Evolutionary conservation across 2,329 filamentous ascomycete species (phyloP).

Genomic region (Trichoderma sp.): DNA sequence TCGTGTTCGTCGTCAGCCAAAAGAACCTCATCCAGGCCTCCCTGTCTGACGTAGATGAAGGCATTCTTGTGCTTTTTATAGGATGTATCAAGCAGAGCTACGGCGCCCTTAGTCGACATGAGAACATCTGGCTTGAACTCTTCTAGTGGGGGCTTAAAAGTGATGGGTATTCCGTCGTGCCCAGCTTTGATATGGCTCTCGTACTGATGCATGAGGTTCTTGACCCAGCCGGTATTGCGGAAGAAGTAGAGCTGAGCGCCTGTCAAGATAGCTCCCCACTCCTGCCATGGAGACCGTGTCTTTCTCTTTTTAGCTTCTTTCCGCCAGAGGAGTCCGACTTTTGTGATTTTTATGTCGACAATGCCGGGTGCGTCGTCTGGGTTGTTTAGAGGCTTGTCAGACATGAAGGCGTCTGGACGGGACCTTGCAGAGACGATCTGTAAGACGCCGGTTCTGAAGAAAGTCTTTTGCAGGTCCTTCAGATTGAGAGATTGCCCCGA

Average conservation of each 20-base stretch:
- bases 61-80: conserved; percentile 97
- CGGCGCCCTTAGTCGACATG: conserved; percentile 89
- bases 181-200: conserved; percentile 77
- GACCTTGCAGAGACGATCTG: conserved; percentile 95
- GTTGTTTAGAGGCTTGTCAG: conserved; percentile 78
- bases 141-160: conserved; percentile 85
- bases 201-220: conserved; percentile 83
- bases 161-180: conserved; percentile 70
- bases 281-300: conserved; percentile 92
- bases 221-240: conserved; percentile 88
- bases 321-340: conserved; percentile 90
- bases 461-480: conserved; percentile 78
- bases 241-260: conserved; percentile 98
- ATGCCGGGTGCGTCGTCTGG: conserved; percentile 85
- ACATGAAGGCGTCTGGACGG: conserved; percentile 91
- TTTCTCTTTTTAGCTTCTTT: conserved; percentile 94
- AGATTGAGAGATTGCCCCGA: conserved; percentile 74
- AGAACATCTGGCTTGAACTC: conserved; percentile 92
- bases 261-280: conserved; percentile 95
- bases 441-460: conserved; percentile 85
- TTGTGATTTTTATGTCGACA: conserved; percentile 96
- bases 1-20: conserved; percentile 87
- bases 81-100: conserved; percentile 77
- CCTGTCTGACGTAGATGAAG: conserved; percentile 84
- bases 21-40: conserved; percentile 84